Base-by-base conservation (phyloP, 345 rosid genomes). In the Ailanthus altissimus region DNA sequence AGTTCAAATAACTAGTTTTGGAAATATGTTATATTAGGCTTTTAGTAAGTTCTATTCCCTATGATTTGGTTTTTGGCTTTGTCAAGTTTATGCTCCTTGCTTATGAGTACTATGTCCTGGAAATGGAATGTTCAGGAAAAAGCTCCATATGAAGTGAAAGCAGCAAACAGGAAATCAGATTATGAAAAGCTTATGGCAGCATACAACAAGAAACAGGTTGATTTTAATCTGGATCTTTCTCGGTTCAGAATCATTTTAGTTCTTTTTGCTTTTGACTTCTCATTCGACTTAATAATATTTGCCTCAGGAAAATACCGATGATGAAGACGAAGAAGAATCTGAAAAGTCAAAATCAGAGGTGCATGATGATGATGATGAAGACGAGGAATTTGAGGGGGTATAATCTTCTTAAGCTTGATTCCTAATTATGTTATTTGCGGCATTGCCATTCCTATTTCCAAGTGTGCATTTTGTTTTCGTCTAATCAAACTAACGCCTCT, bases 101-200 rank as follows among this genome's bases (percentile, higher is more conserved):
- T 26, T 59, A 12, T 61, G 50, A 54, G 60, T 54, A 15, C 15
- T 54, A 60, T 14, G 25, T 62, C 42, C 40, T 14, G 20, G 25
- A 38, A 43, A 26, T 14, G 20, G 25, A 38, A 43, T 67, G 71
- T 38, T 69, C 79, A 86, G 89, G 91, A 86, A 51, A 88, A 88
- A 81, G 82, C 84, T 50, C 83, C 86, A 28, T 88, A 82, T 50
- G 89, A 85, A 77, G 91, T 85, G 56, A 88, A 82, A 82, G 91
- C 91, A 49, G 84, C 83, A 5, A 85, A 83, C 60, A 80, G 75
- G 80, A 88, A 88, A 73, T 57, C 54, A 2, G 87, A 85, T 3
- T 88, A 88, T 82, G 90, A 73, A n/a, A 85, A 83, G 54, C 86
- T 82, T 38, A 88, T 86, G 89, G 68, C 79, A 66, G 85, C 81